A percentile compares a stretch with the other conserved stretches of the same genome.
Conservation (phyloP, 768 basidiomycete species). For the Coprinopsis strossmayeri region DNA sequence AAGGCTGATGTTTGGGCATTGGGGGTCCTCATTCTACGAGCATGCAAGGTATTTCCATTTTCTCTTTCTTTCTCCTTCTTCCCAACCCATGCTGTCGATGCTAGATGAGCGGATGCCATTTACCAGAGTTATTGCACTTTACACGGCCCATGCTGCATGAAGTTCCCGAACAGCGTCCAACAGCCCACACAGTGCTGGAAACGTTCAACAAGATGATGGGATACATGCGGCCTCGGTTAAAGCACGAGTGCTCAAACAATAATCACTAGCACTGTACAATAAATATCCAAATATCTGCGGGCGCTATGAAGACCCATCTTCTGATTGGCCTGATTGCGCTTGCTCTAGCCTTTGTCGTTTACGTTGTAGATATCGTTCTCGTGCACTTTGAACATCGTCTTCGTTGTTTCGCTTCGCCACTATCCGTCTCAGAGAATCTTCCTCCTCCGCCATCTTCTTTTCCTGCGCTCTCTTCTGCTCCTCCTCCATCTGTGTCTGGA, state of each 20-base stretch:
- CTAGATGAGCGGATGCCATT: slow-evolving; percentile 49
- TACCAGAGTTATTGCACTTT: slow-evolving; percentile 55
- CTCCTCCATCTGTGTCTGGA: slow-evolving; percentile 72
- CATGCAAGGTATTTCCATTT: slow-evolving; percentile 47
- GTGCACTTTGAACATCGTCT: slow-evolving; percentile 64
- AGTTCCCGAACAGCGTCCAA: slow-evolving; percentile 45
- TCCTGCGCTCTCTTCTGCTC: slow-evolving; percentile 55
- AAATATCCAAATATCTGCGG: not conserved
- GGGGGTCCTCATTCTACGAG: slow-evolving; percentile 55
- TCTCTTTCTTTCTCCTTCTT: not conserved
- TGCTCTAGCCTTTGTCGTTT: slow-evolving; percentile 72
- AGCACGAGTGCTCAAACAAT: slow-evolving; percentile 13
- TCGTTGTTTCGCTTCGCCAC: slow-evolving; percentile 75
- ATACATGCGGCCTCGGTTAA: slow-evolving; percentile 29
- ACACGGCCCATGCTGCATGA: slow-evolving; percentile 55
- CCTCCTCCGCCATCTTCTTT: slow-evolving; percentile 53
- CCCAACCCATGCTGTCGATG: slow-evolving; percentile 7
- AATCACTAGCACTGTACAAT: slow-evolving; percentile 10
- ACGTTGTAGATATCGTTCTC: slow-evolving; percentile 67
- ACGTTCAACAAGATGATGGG: slow-evolving; percentile 46
- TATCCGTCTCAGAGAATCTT: slow-evolving; percentile 58
- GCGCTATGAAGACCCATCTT: slow-evolving; percentile 4
- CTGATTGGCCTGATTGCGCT: slow-evolving; percentile 10
- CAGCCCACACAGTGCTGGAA: slow-evolving; percentile 38
- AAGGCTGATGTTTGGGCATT: slow-evolving; percentile 74